Evolutionary conservation across 1,284 basidiomycete species (phyloP).

Genomic region (Gomphus bonarii): DNA sequence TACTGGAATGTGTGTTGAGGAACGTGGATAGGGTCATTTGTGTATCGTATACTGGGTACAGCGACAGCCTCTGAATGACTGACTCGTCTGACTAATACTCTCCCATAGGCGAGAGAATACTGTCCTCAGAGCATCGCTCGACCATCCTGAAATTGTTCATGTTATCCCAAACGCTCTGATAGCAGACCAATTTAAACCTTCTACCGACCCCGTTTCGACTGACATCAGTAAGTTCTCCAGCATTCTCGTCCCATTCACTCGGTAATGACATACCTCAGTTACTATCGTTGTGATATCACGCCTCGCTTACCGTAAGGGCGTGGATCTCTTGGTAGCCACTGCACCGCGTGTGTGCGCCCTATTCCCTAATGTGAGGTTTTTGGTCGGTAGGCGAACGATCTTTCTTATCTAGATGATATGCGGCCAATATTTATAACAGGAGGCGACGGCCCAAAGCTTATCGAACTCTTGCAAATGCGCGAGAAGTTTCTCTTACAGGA

Average conservation of each 20-base stretch:
- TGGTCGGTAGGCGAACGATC: slow-evolving; percentile 57
- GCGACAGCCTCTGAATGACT: slow-evolving; percentile 4
- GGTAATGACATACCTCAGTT: slow-evolving; percentile 36
- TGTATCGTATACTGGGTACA: slow-evolving; percentile 93
- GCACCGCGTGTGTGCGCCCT: slow-evolving; percentile 82
- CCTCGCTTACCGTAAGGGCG: slow-evolving; percentile 94
- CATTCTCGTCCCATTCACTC: neutral
- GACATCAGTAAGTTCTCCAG: slow-evolving; percentile 45
- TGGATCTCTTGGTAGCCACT: slow-evolving; percentile 89
- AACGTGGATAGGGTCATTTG: slow-evolving; percentile 94
- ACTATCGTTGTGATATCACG: slow-evolving; percentile 92
- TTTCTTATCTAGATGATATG: neutral
- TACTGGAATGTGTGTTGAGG: slow-evolving; percentile 76
- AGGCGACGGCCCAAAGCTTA: slow-evolving; percentile 92
- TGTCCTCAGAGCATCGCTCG: slow-evolving; percentile 72
- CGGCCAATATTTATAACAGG: slow-evolving; percentile 30
- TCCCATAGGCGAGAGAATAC: slow-evolving; percentile 80
- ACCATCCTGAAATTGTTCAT: slow-evolving; percentile 49
- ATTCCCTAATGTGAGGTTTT: slow-evolving; percentile 79
- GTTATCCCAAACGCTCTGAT: slow-evolving; percentile 96
- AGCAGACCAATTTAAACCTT: slow-evolving; percentile 75
- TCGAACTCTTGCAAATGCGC: slow-evolving; percentile 92
- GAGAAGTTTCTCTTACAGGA: slow-evolving; percentile 88
- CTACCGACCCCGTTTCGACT: slow-evolving; percentile 26
- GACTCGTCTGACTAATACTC: neutral